phyloP scores from a whole-genome alignment of 352 stramenopile genomes.

The Globisporangium okanoganense region DNA sequence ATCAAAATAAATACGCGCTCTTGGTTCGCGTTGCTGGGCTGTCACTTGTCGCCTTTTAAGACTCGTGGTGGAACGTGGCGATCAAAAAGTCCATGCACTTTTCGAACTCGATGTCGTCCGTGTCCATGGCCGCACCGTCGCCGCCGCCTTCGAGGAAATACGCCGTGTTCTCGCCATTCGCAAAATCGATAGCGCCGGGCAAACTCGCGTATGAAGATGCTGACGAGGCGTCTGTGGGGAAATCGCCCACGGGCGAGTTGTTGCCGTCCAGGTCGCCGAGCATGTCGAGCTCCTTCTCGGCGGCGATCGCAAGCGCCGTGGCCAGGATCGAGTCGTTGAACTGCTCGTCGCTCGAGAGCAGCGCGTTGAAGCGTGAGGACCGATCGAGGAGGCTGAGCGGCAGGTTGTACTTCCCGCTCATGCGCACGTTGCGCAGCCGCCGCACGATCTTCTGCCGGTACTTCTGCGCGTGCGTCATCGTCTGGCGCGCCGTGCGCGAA shows the following conservation, averaged over 20 bases:
- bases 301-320: slow-evolving; percentile 67
- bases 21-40: slow-evolving; percentile 7
- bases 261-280: slow-evolving; percentile 38
- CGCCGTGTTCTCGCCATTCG: slow-evolving; percentile 35
- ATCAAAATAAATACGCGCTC: slow-evolving; percentile 20
- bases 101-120: slow-evolving; percentile 66
- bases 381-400: slow-evolving; percentile 68
- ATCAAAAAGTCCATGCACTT: slow-evolving; percentile 83
- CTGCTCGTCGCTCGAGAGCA: slow-evolving; percentile 71
- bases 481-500: slow-evolving; percentile 68
- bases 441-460: slow-evolving; percentile 82
- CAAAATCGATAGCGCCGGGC: slow-evolving; percentile 43
- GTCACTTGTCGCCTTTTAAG: slow-evolving; percentile 17
- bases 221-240: slow-evolving; percentile 17
- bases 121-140: slow-evolving; percentile 33
- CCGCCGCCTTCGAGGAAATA: slow-evolving; percentile 46
- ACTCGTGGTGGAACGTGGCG: slow-evolving; percentile 59
- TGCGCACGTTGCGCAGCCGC: slow-evolving; percentile 61
- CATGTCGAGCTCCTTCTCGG: slow-evolving; percentile 67
- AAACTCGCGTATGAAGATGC: slow-evolving; percentile 39
- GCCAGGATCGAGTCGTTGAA: slow-evolving; percentile 80
- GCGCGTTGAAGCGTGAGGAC: slow-evolving; percentile 66
- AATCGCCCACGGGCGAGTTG: slow-evolving; percentile 27
- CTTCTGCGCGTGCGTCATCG: slow-evolving; percentile 83
- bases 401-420: slow-evolving; percentile 60